phyloP scores from a whole-genome alignment of 441 rosid species.

The Sinapis alba region DNA sequence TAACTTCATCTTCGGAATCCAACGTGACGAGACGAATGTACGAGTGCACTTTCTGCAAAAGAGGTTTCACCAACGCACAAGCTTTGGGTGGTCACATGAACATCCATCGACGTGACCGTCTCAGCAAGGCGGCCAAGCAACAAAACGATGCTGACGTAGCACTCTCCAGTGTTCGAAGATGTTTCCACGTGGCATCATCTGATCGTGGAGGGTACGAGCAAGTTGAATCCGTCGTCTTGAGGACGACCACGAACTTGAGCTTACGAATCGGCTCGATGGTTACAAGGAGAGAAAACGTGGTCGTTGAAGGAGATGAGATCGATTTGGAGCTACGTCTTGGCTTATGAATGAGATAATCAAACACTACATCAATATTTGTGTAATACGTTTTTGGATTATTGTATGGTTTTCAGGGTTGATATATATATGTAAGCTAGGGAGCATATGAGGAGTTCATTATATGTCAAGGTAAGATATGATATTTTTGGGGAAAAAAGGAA shows the following conservation, averaged over 20 bases:
- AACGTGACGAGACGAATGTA: conserved; percentile 43
- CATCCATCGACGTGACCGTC: conserved; percentile 65
- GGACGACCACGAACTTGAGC: conserved; percentile 31
- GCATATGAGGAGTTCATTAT: conserved; percentile 28
- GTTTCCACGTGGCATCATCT: conserved; percentile 27
- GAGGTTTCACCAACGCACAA: conserved; percentile 73
- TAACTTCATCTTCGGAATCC: conserved; percentile 26
- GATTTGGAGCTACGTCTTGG: conserved; percentile 46
- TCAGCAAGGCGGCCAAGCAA: conserved; percentile 51
- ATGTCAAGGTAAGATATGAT: conserved; percentile 29
- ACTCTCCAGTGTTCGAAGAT: conserved; percentile 26
- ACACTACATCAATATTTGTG: conserved; percentile 9
- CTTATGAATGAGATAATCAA: conserved; percentile 15
- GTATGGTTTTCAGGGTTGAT: conserved; percentile 21
- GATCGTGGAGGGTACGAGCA: conserved; percentile 33
- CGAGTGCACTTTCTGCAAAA: conserved; percentile 62
- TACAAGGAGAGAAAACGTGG: conserved; percentile 28
- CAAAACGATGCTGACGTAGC: conserved; percentile 33
- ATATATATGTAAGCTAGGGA: conserved; percentile 20
- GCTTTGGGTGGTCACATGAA: conserved; percentile 79
- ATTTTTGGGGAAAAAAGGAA: no score
- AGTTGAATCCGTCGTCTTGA: conserved; percentile 28
- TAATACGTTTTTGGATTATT: conserved; percentile 28
- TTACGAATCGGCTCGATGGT: conserved; percentile 37
- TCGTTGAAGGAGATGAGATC: conserved; percentile 38